Evolutionary conservation across 1,139 yeast genomes (phyloP).

Genomic region (Scheffersomyces insectosa): DNA sequence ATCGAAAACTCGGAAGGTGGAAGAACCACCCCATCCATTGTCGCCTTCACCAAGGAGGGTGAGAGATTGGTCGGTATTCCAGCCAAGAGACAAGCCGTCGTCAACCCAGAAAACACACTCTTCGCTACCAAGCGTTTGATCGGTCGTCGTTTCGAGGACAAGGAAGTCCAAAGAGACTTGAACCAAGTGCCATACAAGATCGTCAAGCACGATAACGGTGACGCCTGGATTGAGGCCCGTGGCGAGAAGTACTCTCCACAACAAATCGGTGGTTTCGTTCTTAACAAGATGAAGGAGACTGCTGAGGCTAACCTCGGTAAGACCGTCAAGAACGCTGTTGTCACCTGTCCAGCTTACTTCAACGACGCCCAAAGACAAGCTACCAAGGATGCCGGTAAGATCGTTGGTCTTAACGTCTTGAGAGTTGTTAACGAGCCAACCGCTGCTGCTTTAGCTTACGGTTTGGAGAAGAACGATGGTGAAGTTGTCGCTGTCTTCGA

Average conservation of each 20-base stretch:
- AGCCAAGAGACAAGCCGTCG: slow-evolving; percentile 98
- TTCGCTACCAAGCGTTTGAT: slow-evolving; percentile 98
- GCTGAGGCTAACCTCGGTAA: slow-evolving; percentile 92
- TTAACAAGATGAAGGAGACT: slow-evolving; percentile 96
- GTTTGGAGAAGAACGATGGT: slow-evolving; percentile 81
- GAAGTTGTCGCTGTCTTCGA: slow-evolving; percentile 83
- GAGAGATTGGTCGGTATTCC: slow-evolving; percentile 97
- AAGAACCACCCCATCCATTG: slow-evolving; percentile 98
- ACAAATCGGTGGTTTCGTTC: slow-evolving; percentile 95
- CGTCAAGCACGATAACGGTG: slow-evolving; percentile 94
- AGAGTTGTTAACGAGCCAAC: slow-evolving; percentile 99
- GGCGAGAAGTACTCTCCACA: slow-evolving; percentile 95
- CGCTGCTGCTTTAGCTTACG: slow-evolving; percentile 98
- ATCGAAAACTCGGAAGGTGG: slow-evolving; percentile 99
- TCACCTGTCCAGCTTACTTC: slow-evolving; percentile 97
- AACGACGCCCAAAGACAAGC: slow-evolving; percentile 99
- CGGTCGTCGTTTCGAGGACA: slow-evolving; percentile 96
- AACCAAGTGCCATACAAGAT: slow-evolving; percentile 97
- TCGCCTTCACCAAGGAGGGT: slow-evolving; percentile 91
- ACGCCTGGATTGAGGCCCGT: slow-evolving; percentile 98
- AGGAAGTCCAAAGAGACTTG: slow-evolving; percentile 95
- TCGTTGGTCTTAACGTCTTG: slow-evolving; percentile 92
- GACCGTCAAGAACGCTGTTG: slow-evolving; percentile 83
- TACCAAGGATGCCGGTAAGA: slow-evolving; percentile 97
- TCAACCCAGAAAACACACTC: slow-evolving; percentile 95